Evolutionary conservation across 805 yeast genomes (phyloP), one percentile per base, ranked within the genome.

Genomic region (Ogataea populi-albae): DNA sequence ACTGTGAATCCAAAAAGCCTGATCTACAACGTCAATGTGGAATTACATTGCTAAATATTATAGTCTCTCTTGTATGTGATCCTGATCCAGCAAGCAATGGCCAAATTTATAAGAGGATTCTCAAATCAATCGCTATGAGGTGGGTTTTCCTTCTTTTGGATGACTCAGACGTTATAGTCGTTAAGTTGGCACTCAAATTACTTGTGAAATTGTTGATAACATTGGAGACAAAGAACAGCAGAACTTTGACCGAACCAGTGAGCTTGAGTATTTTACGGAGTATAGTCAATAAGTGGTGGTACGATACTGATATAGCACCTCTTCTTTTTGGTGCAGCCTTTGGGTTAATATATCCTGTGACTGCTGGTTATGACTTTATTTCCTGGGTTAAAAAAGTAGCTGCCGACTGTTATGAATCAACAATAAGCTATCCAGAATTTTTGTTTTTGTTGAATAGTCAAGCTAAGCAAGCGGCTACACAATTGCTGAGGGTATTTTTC

Each of bases 101-200:
- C 3, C 38, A 36, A 4, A 10, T 35, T 4, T 37, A 64, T 54
- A 73, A 58, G 53, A 71, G 58, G 47, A 69, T 59, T 47, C 71
- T 68, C 2, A 69, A 78, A 30, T 65, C 81, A 0, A 65, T 85
- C 2, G 73, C 86, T 1, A 67, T 80, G 5, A 82, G 81, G 50
- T 80, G 89, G 83, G 62, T 75, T 3, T 50, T 84, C 7, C 59
- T 84, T 8, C 53, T 83, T 10, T 52, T 83, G 9, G 59, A 73
- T 34, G 66, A 66, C 40, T 47, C 51, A 5, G 50, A 67, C 34
- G 43, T 65, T 20, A 52, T 61, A 30, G 70, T 71, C 3, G 63
- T 62, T 3, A 50, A 54, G 19, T 49, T 66, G 40, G 69, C 72
- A 0, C 44, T 75, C 19, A 35, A 48, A 17, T 55, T 85, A 10